phyloP scores from a whole-genome alignment of 192 early-diverging fungal genomes.

The Backusella tuberculispora region DNA sequence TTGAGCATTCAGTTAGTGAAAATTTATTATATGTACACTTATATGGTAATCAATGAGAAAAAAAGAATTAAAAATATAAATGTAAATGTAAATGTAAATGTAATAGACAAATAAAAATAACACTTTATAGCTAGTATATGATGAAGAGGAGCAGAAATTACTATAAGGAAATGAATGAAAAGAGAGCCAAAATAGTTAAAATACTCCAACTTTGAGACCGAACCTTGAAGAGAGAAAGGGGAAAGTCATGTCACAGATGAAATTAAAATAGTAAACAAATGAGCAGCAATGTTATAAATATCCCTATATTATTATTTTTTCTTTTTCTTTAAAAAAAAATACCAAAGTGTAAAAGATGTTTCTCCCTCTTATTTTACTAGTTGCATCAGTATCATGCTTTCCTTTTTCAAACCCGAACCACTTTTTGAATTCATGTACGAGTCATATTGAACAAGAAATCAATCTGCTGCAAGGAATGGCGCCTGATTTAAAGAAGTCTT shows the following conservation, averaged over 20 bases:
- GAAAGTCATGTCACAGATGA: not conserved
- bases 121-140: not conserved
- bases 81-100: not conserved
- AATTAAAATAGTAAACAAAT: slow-evolving; percentile 7
- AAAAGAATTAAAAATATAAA: not conserved
- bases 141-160: not conserved
- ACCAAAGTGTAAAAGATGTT: not conserved
- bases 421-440: not conserved
- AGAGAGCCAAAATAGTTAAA: not conserved
- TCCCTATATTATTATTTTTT: not conserved
- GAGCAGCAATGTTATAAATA: slow-evolving; percentile 5
- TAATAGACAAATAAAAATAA: not conserved
- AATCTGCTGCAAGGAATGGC: not conserved
- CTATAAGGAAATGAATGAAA: not conserved
- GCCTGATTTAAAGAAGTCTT: not conserved
- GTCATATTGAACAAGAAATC: slow-evolving; percentile 4
- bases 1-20: not conserved
- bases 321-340: not conserved
- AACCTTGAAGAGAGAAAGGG: not conserved
- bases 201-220: too few species aligned
- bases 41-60: too few species aligned
- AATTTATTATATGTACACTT: not conserved
- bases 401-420: not conserved
- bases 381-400: not conserved
- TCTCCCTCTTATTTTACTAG: not conserved